These are phyloP conservation scores for Candida vartiovaarae DNA, from an alignment of 805 yeast species.

Conservation along the genomic window DNA sequence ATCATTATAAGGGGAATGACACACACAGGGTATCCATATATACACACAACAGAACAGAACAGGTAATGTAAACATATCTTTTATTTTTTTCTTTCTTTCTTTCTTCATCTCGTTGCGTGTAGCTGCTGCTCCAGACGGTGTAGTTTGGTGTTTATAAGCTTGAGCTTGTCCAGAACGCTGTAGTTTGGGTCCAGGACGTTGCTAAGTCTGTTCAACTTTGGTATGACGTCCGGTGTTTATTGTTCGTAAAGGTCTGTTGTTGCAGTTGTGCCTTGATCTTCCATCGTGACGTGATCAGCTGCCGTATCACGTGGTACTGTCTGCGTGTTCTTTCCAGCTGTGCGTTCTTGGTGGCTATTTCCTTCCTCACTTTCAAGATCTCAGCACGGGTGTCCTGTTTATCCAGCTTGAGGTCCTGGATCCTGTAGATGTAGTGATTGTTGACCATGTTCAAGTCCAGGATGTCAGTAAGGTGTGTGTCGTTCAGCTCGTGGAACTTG, in stretches of 20 bases:
- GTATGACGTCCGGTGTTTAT: neutral
- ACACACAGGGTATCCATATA: too few relatives aligned
- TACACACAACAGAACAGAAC: too few relatives aligned
- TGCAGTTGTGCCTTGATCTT: constrained; percentile 9
- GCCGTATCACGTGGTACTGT: constrained; percentile 20
- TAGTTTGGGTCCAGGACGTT: constrained; percentile 22
- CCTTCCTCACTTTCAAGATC: constrained; percentile 24
- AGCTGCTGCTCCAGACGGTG: too few relatives aligned
- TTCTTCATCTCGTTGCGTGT: neutral
- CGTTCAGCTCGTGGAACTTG: constrained; percentile 20
- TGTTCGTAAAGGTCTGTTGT: constrained; percentile 4
- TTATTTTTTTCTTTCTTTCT: neutral
- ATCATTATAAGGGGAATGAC: too few relatives aligned
- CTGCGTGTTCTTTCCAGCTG: constrained; percentile 20
- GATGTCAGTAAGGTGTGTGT: constrained; percentile 24
- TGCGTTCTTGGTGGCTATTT: constrained; percentile 20
- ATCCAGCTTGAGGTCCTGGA: constrained; percentile 22
- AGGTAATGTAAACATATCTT: neutral
- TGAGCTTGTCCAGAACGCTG: constrained; percentile 14
- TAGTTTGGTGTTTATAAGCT: constrained; percentile 8
- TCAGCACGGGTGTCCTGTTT: constrained; percentile 25
- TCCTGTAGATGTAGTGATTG: constrained; percentile 25
- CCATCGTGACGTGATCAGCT: constrained; percentile 13
- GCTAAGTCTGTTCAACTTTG: constrained; percentile 24
- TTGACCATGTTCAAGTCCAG: constrained; percentile 31